Evolutionary conservation across 495 filamentous ascomycete species (phyloP).

Genomic region (Clavariopsis aquatica): DNA sequence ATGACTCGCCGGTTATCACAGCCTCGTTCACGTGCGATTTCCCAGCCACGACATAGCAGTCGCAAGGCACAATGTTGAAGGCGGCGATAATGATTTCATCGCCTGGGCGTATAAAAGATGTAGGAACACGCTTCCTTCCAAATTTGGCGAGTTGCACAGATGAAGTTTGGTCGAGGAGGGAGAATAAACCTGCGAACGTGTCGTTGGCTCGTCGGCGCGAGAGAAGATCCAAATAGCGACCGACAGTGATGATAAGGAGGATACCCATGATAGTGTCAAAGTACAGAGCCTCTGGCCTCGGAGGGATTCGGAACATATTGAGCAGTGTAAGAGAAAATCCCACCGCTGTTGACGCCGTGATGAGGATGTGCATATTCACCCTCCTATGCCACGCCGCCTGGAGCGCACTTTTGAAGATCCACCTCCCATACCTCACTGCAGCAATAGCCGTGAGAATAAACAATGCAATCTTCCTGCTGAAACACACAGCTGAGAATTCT

Average conservation of each 20-base stretch:
- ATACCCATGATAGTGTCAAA: slow-evolving; percentile 1
- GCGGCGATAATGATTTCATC: slow-evolving; percentile 4
- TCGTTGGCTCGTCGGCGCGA: slow-evolving; percentile 1
- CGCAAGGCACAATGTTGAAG: slow-evolving; percentile 9
- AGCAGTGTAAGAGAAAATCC: background rate
- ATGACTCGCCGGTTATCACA: slow-evolving; percentile 1
- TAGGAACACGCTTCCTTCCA: background rate
- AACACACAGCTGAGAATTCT: background rate
- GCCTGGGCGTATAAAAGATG: background rate
- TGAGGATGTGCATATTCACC: slow-evolving; percentile 4
- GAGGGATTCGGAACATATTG: background rate
- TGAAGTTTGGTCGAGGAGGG: background rate
- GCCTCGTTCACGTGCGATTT: slow-evolving; percentile 4
- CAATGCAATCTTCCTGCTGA: background rate
- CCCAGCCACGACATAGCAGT: slow-evolving; percentile 1
- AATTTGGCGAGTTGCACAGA: background rate
- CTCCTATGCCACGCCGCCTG: background rate
- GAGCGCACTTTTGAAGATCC: background rate
- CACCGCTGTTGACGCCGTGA: background rate
- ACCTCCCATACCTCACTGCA: background rate
- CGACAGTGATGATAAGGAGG: slow-evolving; percentile 5
- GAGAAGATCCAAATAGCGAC: background rate
- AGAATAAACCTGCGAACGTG: background rate
- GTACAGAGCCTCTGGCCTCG: slow-evolving; percentile 1
- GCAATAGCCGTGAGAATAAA: background rate